Evolutionary conservation across 495 filamentous ascomycete genomes (phyloP).

Genomic region (Polyplosphaeria fusca): DNA sequence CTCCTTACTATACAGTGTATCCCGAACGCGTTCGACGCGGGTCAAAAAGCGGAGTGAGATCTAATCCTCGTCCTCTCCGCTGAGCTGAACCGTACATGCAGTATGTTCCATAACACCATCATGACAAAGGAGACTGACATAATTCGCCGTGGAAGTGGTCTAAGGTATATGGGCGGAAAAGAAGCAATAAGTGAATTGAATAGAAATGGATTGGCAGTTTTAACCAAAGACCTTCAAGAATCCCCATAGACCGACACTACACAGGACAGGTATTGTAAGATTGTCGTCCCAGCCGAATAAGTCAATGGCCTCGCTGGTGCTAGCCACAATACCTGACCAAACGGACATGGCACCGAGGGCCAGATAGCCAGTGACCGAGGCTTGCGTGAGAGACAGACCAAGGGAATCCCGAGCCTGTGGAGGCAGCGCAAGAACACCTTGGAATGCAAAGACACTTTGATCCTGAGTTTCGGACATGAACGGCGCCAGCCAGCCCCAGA

Average conservation of each 20-base stretch:
- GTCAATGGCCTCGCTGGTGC: constrained; percentile 86
- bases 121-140: background rate
- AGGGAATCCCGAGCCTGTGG: constrained; percentile 40
- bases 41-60: background rate
- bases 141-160: background rate
- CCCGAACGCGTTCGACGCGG: no score
- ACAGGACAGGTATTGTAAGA: constrained; percentile 89
- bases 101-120: constrained; percentile 4
- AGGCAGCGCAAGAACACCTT: constrained; percentile 65
- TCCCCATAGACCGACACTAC: constrained; percentile 85
- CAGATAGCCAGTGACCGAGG: constrained; percentile 59
- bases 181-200: background rate
- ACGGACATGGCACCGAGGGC: constrained; percentile 84
- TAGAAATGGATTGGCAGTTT: background rate
- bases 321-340: constrained; percentile 81
- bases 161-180: background rate
- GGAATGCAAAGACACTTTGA: constrained; percentile 75
- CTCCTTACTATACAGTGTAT: no score
- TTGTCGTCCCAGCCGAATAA: constrained; percentile 95
- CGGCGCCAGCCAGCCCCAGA: constrained; percentile 85
- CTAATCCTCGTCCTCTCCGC: no score
- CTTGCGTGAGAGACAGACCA: constrained; percentile 45
- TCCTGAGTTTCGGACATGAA: constrained; percentile 50
- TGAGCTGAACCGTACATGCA: no score
- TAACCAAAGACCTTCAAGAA: constrained; percentile 88